Evolutionary conservation across 2,329 filamentous ascomycete genomes (phyloP), one percentile per base, ranked within the genome.

Genomic region (Dactylellina drechsleri): DNA sequence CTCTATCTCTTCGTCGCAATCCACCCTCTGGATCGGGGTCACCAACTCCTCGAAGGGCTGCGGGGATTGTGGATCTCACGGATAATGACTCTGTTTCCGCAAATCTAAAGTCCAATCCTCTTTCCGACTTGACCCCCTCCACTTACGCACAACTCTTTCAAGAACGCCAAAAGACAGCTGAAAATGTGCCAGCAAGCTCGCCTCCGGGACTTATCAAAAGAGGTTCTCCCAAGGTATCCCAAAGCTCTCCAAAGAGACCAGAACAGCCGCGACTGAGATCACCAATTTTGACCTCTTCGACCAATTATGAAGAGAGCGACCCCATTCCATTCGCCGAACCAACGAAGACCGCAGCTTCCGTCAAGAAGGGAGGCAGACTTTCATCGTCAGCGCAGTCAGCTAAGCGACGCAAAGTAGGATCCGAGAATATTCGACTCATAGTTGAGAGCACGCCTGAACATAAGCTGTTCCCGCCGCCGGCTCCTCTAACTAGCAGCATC

Each of bases 401-500:
- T 7, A 75, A 68, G 49, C 64, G 71, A 18, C 59, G 59, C 2
- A 68, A 49, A 31, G 12, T 49, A 36, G 59, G 43, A 13, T 16
- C 43, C 15, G 23, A 20, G 0, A 52, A 65, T 5, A 36, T 28
- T 2, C 40, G 66, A 7, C 23, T 75, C 26, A 23, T 75, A 20
- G 71, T 75, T 13, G 71, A 75, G 36, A 59, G 57, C 41, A 75
- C 71, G n/a, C 71, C 71, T 31, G 64, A 75, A 28, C 28, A 50
- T 62, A 75, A 75, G 53, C 26, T 65, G 50, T 67, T 60, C 53
- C 58, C 61, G 23, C 50, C 60, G 40, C 50, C 43, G 15, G 12
- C n/a, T 16, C 45, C 36, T 20, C 5, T 50, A 28, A 61, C 57
- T 1, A 62, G 53, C 23, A 68, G 58, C 18, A 12, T 31, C n/a